Percentiles rank a stretch among this genome's conserved stretches.
Evolutionary conservation across 2,329 filamentous ascomycete genomes (phyloP).

Genomic region (Paramyrothecium sp.): DNA sequence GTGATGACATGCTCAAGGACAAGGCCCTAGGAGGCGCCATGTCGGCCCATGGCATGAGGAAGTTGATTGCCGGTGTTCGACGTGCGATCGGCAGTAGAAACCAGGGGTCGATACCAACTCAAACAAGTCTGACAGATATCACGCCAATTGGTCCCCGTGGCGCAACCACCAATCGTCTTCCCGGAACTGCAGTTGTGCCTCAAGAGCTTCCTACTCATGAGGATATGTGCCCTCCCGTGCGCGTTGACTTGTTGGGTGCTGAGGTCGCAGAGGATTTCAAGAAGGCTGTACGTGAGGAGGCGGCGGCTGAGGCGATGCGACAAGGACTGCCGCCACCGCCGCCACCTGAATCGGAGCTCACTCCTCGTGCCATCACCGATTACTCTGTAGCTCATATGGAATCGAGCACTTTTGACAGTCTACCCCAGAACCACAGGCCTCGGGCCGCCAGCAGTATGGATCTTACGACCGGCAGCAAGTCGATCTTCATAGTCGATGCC

Average conservation of each 20-base stretch:
- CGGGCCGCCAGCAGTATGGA: constrained; percentile 52
- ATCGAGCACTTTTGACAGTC: constrained; percentile 32
- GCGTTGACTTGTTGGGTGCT: constrained; percentile 82
- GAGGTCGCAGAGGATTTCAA: constrained; percentile 77
- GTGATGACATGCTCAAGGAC: constrained; percentile 40
- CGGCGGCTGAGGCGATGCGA: constrained; percentile 33
- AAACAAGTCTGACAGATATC: constrained; percentile 47
- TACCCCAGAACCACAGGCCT: constrained; percentile 25
- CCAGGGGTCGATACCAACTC: constrained; percentile 40
- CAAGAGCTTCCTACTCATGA: constrained; percentile 46
- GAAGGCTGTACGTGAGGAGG: constrained; percentile 67
- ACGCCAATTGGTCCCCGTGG: constrained; percentile 49
- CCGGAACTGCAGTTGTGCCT: constrained; percentile 60
- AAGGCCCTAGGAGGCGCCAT: constrained; percentile 55
- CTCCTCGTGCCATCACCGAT: constrained; percentile 29
- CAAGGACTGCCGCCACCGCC: constrained; percentile 16
- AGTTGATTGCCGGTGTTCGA: constrained; percentile 81
- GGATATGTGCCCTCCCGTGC: constrained; percentile 51
- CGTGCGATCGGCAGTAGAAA: constrained; percentile 69
- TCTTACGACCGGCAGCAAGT: constrained; percentile 81
- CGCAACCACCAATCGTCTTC: constrained; percentile 56
- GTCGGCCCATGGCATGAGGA: constrained; percentile 77
- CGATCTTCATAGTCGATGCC: constrained; percentile 82
- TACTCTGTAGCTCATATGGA: constrained; percentile 45
- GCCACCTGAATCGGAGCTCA: constrained; percentile 19